A percentile compares a stretch with the other conserved stretches of the same genome.
Conservation (phyloP, 371 early-diverging fungal species). For the Capniomyces stellatus region DNA sequence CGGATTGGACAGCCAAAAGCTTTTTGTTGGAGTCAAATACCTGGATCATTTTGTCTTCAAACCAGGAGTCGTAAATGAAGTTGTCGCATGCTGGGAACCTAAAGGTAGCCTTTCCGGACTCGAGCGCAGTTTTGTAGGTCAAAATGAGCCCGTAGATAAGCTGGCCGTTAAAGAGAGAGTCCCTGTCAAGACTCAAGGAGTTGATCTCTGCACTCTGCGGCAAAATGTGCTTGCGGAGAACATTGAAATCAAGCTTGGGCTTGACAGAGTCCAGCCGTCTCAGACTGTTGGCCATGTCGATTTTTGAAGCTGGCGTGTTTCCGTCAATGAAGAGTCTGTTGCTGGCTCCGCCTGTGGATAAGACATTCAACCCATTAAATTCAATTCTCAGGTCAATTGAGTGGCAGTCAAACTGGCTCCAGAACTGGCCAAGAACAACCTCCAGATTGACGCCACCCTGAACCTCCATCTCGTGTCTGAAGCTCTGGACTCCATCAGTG, state of each 20-base stretch:
- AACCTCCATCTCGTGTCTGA: slow-evolving; percentile 42
- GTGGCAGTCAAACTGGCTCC: slow-evolving; percentile 61
- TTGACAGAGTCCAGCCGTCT: slow-evolving; percentile 49
- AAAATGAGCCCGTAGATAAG: slow-evolving; percentile 50
- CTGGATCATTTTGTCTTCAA: slow-evolving; percentile 19
- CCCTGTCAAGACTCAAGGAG: slow-evolving; percentile 51
- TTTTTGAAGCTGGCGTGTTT: slow-evolving; percentile 37
- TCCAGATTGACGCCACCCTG: slow-evolving; percentile 60
- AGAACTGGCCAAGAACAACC: slow-evolving; percentile 66
- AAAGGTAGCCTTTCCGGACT: slow-evolving; percentile 41
- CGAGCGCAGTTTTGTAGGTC: slow-evolving; percentile 48
- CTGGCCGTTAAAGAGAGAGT: slow-evolving; percentile 45
- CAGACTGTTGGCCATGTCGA: slow-evolving; percentile 50
- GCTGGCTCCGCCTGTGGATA: slow-evolving; percentile 18
- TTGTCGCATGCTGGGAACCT: slow-evolving; percentile 18
- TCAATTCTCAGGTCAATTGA: slow-evolving; percentile 44
- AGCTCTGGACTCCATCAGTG: slow-evolving; percentile 39
- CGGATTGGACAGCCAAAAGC: slow-evolving; percentile 43
- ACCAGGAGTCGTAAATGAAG: slow-evolving; percentile 22
- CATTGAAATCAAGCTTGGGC: slow-evolving; percentile 37
- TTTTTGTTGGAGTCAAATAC: slow-evolving; percentile 39
- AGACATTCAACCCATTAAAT: slow-evolving; percentile 52
- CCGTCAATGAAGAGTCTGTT: slow-evolving; percentile 38
- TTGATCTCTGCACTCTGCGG: slow-evolving; percentile 42
- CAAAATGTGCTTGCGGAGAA: slow-evolving; percentile 44